Conservation (phyloP, 2,329 filamentous ascomycete species). For the Pseudogymnoascus pannorum region DNA sequence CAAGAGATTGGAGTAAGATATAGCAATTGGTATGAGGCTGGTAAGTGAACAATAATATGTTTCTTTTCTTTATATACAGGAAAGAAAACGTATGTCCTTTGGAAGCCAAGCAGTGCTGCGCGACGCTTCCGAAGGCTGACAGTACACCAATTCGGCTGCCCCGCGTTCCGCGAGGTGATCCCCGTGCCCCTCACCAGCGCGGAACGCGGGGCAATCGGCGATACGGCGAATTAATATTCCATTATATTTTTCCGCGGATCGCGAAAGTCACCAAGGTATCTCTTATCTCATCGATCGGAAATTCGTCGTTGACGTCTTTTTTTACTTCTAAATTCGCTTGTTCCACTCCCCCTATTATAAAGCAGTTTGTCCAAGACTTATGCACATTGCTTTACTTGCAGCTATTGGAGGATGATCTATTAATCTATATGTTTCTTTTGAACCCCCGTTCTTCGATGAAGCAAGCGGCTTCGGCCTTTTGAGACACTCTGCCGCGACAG, state of each 20-base stretch:
- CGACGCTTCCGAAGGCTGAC: no score
- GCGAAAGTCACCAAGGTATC: not conserved
- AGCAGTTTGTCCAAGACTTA: not conserved
- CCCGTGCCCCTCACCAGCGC: no score
- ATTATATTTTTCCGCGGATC: not conserved
- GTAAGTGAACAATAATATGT: not conserved
- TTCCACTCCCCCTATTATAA: not conserved
- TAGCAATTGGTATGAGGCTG: not conserved
- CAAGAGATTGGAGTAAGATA: not conserved
- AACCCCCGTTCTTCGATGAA: not conserved
- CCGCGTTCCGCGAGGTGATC: no score
- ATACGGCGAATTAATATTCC: constrained; percentile 1
- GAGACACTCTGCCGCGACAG: not conserved
- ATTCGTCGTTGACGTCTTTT: not conserved
- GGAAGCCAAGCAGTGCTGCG: not conserved
- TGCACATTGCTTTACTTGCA: not conserved
- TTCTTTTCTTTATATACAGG: constrained; percentile 5
- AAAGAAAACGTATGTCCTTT: not conserved
- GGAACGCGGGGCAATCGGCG: not conserved
- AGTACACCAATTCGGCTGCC: no score
- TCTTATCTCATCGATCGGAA: not conserved
- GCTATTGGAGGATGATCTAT: not conserved
- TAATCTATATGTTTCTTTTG: not conserved
- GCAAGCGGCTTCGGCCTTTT: not conserved
- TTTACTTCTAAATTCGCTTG: not conserved